Conservation (phyloP, 1,284 basidiomycete genomes). For the Laetiporus sulphureus region DNA sequence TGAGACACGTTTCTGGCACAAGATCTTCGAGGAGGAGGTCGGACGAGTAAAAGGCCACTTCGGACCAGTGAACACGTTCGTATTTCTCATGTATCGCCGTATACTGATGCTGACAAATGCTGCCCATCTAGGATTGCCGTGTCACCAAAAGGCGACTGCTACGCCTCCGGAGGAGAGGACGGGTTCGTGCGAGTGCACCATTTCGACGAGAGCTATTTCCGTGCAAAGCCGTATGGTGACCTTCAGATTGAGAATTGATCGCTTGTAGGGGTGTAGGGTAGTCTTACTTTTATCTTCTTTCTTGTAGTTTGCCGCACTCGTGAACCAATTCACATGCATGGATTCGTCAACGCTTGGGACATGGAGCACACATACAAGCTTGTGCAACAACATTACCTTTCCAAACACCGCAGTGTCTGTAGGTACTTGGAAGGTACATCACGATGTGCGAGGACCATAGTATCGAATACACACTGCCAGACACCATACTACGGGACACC, state of each 20-base stretch:
- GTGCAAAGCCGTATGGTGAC: slow-evolving; percentile 84
- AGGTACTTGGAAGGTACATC: no score
- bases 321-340: neutral
- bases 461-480: no score
- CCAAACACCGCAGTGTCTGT: no score
- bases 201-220: slow-evolving; percentile 90
- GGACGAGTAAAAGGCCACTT: slow-evolving; percentile 96
- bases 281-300: neutral
- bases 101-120: neutral
- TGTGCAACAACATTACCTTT: no score
- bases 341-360: no score
- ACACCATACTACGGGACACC: no score
- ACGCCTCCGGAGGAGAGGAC: slow-evolving; percentile 95
- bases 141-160: slow-evolving; percentile 84
- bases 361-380: no score
- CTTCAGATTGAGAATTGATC: slow-evolving; percentile 65
- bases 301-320: no score
- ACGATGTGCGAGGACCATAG: no score
- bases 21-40: slow-evolving; percentile 96
- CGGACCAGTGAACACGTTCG: slow-evolving; percentile 95
- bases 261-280: neutral
- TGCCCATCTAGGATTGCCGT: slow-evolving; percentile 67
- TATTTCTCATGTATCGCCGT: slow-evolving; percentile 14
- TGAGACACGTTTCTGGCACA: slow-evolving; percentile 98
- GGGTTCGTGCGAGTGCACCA: slow-evolving; percentile 92